Evolutionary conservation across 306 rosid genomes (phyloP).

Genomic region (Quercus mongolica): DNA sequence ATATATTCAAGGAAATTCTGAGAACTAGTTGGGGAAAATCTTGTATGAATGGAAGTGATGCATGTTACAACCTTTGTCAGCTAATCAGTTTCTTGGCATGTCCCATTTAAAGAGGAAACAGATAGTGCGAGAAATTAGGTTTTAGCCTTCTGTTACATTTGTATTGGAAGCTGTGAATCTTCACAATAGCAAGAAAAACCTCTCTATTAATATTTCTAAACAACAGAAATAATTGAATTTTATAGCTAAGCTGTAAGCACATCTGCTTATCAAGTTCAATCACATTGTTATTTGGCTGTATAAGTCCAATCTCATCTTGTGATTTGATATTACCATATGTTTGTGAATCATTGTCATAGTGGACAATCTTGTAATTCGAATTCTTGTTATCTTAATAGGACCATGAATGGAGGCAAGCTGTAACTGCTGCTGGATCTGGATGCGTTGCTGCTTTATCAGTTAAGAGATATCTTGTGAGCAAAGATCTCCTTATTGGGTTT

Average conservation of each 20-base stretch:
- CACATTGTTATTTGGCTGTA: background rate
- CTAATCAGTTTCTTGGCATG: constrained; percentile 6
- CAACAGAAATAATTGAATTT: background rate
- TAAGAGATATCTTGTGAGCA: constrained; percentile 87
- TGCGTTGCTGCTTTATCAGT: constrained; percentile 91
- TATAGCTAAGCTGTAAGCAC: background rate
- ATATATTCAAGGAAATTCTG: background rate
- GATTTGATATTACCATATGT: constrained; percentile 8
- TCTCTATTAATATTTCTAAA: background rate
- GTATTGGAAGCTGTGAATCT: background rate
- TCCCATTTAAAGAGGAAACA: background rate
- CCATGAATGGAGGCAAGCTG: constrained; percentile 96
- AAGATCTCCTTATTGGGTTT: constrained; percentile 75
- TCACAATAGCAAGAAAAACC: background rate
- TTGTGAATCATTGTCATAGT: background rate
- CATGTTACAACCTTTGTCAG: background rate
- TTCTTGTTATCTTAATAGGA: constrained; percentile 42
- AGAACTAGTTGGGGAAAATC: constrained; percentile 54
- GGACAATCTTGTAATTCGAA: background rate
- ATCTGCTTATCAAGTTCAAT: too few relatives aligned
- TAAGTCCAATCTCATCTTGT: constrained; percentile 5
- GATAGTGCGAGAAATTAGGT: background rate
- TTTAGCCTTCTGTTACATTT: background rate
- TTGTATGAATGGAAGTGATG: constrained; percentile 56
- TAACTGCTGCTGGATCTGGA: constrained; percentile 98